phyloP scores from a whole-genome alignment of 1,284 basidiomycete genomes.

The Ceratobasidium theobromae region DNA sequence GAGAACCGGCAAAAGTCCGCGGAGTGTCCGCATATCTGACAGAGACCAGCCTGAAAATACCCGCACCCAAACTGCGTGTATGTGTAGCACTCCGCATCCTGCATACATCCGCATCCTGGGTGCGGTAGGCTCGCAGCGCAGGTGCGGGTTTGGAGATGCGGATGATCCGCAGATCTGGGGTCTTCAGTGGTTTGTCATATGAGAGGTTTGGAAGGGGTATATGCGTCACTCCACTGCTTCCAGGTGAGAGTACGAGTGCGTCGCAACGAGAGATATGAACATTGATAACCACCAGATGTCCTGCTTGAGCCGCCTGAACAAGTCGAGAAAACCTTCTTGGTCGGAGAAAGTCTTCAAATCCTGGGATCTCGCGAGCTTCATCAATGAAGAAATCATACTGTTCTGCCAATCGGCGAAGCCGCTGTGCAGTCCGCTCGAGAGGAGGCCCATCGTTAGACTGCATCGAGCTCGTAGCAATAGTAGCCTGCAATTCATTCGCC shows the following conservation, averaged over 20 bases:
- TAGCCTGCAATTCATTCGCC: not conserved
- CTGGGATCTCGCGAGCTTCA: slow-evolving; percentile 14
- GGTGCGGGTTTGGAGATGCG: no score
- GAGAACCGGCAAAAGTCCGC: no score
- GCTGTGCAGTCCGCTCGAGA: slow-evolving; percentile 12
- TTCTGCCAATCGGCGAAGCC: slow-evolving; percentile 22
- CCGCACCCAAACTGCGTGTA: no score
- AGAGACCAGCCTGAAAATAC: no score
- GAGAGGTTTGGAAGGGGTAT: slow-evolving; percentile 5
- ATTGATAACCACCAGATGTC: slow-evolving; percentile 33
- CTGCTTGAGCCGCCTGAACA: not conserved
- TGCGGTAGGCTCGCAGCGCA: no score
- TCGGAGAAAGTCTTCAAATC: slow-evolving; percentile 14
- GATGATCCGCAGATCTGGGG: no score
- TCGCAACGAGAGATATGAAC: slow-evolving; percentile 28
- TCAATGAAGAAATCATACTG: slow-evolving; percentile 35
- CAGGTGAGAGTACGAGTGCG: slow-evolving; percentile 20
- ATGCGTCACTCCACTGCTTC: not conserved
- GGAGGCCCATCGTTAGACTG: not conserved
- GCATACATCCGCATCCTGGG: no score
- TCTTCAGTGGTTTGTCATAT: not conserved
- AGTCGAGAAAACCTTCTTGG: slow-evolving; percentile 2
- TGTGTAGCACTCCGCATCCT: no score
- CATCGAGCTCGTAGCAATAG: not conserved
- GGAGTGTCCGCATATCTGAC: no score